Percentiles rank a stretch among this genome's conserved stretches.
Evolutionary conservation across 805 yeast genomes (phyloP).

Genomic region (Ogataea methanolica): DNA sequence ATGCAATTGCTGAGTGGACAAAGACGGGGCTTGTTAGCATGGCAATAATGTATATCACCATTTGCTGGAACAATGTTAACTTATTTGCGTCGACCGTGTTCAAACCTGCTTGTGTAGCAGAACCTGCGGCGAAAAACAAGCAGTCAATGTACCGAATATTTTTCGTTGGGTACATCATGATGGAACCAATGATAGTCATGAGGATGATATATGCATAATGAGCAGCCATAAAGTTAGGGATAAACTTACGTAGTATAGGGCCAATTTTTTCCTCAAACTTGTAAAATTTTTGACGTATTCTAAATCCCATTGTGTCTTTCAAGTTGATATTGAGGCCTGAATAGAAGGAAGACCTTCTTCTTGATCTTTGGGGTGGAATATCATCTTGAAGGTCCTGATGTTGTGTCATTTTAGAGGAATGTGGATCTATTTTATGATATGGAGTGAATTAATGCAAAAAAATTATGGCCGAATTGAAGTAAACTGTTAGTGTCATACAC

Average conservation of each 20-base stretch:
- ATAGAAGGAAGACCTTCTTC: constrained; percentile 8
- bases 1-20: constrained; percentile 74
- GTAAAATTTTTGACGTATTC: constrained; percentile 34
- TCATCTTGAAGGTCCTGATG: too few relatives aligned
- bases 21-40: constrained; percentile 80
- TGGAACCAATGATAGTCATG: constrained; percentile 61
- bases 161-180: constrained; percentile 70
- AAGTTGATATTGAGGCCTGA: constrained; percentile 4
- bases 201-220: constrained; percentile 68
- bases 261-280: constrained; percentile 31
- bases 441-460: too few relatives aligned
- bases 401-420: too few relatives aligned
- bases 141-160: constrained; percentile 71
- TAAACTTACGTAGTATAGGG: constrained; percentile 37
- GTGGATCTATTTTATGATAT: too few relatives aligned
- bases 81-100: constrained; percentile 71
- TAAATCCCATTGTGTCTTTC: constrained; percentile 26
- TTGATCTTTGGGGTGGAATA: background rate
- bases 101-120: constrained; percentile 88
- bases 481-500: too few relatives aligned
- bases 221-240: constrained; percentile 57
- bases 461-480: too few relatives aligned
- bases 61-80: constrained; percentile 73
- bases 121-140: constrained; percentile 69
- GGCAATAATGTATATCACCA: constrained; percentile 58